Base-by-base conservation (phyloP, 768 basidiomycete species). In the Sporobolomyces phaffii region DNA sequence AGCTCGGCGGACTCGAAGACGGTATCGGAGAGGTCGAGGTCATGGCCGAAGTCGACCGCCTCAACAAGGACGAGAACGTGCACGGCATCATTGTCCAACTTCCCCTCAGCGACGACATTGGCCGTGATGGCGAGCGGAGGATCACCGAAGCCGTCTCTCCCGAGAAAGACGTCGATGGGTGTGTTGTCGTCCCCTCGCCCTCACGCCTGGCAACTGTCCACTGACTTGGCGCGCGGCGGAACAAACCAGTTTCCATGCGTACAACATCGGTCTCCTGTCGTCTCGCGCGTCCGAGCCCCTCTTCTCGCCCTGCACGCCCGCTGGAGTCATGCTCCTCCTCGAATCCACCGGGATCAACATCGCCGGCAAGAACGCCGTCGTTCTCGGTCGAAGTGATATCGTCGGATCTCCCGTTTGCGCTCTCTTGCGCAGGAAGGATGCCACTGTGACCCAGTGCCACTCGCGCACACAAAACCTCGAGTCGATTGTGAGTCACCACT, bases 181-280 rank as follows among this genome's bases (percentile, higher is more conserved):
- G 73, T 62, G 82, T 10, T n/a, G 13, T 9, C 15, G 6, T 28
- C 18, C 15, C 50, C n/a, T n/a, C n/a, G n/a, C n/a, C n/a, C n/a
- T n/a, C n/a, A n/a, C n/a, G n/a, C n/a, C n/a, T n/a, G n/a, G n/a
- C n/a, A n/a, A n/a, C n/a, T n/a, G n/a, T n/a, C n/a, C n/a, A n/a
- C n/a, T n/a, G n/a, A n/a, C n/a, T n/a, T n/a, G n/a, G n/a, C n/a
- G n/a, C n/a, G n/a, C n/a, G n/a, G n/a, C n/a, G n/a, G n/a, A n/a
- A n/a, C n/a, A n/a, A n/a, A n/a, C n/a, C n/a, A 92, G 94, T 31
- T 99, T 99, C 82, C 91, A 97, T 80, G 91, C 94, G 7, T 93
- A 94, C 79, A 99, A 98, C 79, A 96, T 98, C 68, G 94, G 96
- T 20, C 88, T 91, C 73, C 83, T 99, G 49, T 87, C 89, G 50